phyloP scores from a whole-genome alignment of 768 basidiomycete genomes.

The Pilatotrama ljubarskyi region DNA sequence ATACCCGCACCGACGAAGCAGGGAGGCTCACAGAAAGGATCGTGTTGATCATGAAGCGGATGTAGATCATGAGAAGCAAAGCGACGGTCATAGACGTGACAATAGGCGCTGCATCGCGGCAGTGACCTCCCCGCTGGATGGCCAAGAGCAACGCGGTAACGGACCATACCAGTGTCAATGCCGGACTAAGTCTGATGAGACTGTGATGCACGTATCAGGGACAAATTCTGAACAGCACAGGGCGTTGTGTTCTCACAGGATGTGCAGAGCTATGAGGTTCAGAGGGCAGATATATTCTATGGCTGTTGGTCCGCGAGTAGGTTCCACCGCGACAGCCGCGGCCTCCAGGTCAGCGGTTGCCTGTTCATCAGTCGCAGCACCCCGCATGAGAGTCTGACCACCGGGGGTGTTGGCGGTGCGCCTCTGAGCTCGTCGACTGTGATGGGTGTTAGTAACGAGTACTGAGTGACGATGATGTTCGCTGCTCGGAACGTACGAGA shows the following conservation, averaged over 20 bases:
- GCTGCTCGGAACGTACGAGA: neutral
- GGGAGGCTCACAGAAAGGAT: neutral
- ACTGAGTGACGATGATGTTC: no score
- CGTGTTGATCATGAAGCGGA: neutral
- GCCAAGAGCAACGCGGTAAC: neutral
- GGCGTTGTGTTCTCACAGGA: no score
- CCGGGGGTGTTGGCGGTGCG: neutral
- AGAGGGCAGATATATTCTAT: slow-evolving; percentile 8
- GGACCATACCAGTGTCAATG: slow-evolving; percentile 5
- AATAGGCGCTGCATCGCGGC: neutral
- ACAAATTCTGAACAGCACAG: neutral
- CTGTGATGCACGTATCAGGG: neutral
- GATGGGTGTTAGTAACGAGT: neutral
- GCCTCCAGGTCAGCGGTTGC: neutral
- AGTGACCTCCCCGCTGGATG: slow-evolving; percentile 1
- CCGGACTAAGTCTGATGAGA: slow-evolving; percentile 5
- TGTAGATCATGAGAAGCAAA: slow-evolving; percentile 2
- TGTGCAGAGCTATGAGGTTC: neutral
- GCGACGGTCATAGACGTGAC: neutral
- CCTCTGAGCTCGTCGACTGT: neutral
- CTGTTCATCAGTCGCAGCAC: neutral
- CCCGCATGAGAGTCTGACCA: no score
- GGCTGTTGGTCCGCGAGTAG: neutral
- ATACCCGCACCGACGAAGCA: no score
- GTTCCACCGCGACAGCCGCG: neutral